Evolutionary conservation across 1,284 basidiomycete genomes (phyloP).

Genomic region (Rhodotorula sp.): DNA sequence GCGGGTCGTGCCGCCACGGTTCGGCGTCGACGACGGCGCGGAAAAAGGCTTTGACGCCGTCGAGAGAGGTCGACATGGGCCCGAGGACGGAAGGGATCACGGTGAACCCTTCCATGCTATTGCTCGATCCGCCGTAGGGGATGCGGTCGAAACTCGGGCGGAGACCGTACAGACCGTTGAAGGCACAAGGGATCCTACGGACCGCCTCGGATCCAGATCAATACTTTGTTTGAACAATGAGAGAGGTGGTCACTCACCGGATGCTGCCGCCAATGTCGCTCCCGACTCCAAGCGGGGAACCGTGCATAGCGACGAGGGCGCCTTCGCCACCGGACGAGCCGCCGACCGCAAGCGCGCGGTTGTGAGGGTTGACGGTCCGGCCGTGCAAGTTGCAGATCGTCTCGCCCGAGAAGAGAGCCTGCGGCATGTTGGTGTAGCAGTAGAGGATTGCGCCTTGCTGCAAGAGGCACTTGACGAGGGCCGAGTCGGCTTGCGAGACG

Average conservation of each 20-base stretch:
- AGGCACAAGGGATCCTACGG: constrained; percentile 59
- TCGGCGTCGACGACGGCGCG: constrained; percentile 59
- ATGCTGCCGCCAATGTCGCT: constrained; percentile 68
- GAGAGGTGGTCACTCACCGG: constrained; percentile 1
- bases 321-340: constrained; percentile 66
- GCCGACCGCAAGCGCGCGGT: constrained; percentile 58
- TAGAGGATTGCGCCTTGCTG: constrained; percentile 31
- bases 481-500: constrained; percentile 57
- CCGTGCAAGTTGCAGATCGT: constrained; percentile 59
- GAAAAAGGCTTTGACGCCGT: constrained; percentile 63
- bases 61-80: constrained; percentile 62
- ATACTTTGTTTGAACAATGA: too few species aligned
- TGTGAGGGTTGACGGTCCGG: constrained; percentile 64
- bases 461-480: constrained; percentile 55
- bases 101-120: constrained; percentile 39
- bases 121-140: constrained; percentile 60
- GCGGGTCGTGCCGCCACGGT: constrained; percentile 69
- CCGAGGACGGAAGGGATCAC: constrained; percentile 69
- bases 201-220: background rate
- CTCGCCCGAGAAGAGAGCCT: constrained; percentile 47
- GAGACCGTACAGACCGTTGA: constrained; percentile 66
- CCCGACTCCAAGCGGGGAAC: constrained; percentile 65
- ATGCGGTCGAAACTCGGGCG: constrained; percentile 68
- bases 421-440: constrained; percentile 36
- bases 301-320: constrained; percentile 59